Conservation (phyloP, 2,329 filamentous ascomycete genomes). For the Amylocarpus encephaloides region DNA sequence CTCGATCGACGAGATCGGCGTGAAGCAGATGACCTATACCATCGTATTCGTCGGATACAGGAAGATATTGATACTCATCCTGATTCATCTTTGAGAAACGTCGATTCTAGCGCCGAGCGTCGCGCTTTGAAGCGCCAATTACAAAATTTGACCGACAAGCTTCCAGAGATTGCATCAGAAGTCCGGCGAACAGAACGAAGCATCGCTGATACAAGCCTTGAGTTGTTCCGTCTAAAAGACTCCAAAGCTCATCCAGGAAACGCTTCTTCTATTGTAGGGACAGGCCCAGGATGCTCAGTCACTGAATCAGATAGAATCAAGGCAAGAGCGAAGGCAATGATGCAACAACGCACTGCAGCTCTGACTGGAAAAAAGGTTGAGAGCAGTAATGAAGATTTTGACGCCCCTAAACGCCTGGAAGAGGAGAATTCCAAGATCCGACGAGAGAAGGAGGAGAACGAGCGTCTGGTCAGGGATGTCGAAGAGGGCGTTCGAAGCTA, state of each 20-base stretch:
- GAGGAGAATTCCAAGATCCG: slow-evolving; percentile 77
- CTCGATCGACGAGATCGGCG: slow-evolving; percentile 84
- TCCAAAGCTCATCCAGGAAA: slow-evolving; percentile 84
- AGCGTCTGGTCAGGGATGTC: slow-evolving; percentile 93
- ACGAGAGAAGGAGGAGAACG: slow-evolving; percentile 86
- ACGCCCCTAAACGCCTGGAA: slow-evolving; percentile 78
- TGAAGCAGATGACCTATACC: slow-evolving; percentile 90
- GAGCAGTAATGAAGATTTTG: slow-evolving; percentile 61
- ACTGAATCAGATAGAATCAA: slow-evolving; percentile 94
- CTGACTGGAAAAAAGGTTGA: slow-evolving; percentile 78
- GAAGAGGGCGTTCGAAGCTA: slow-evolving; percentile 94
- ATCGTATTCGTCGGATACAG: slow-evolving; percentile 83
- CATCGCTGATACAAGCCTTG: slow-evolving; percentile 84
- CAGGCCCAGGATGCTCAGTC: slow-evolving; percentile 80
- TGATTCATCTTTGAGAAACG: slow-evolving; percentile 60
- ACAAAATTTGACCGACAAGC: slow-evolving; percentile 78
- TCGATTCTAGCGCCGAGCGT: slow-evolving; percentile 83
- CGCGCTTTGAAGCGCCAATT: slow-evolving; percentile 82
- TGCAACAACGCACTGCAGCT: slow-evolving; percentile 94
- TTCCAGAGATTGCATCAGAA: slow-evolving; percentile 87
- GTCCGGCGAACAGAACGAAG: slow-evolving; percentile 85
- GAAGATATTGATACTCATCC: slow-evolving; percentile 93
- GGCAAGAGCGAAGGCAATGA: slow-evolving; percentile 92
- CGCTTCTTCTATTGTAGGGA: slow-evolving; percentile 77
- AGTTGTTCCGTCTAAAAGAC: slow-evolving; percentile 89